Percentiles rank a stretch among this genome's conserved stretches.
phyloP scores from a whole-genome alignment of 495 filamentous ascomycete species.

The Aspergillus steynii region DNA sequence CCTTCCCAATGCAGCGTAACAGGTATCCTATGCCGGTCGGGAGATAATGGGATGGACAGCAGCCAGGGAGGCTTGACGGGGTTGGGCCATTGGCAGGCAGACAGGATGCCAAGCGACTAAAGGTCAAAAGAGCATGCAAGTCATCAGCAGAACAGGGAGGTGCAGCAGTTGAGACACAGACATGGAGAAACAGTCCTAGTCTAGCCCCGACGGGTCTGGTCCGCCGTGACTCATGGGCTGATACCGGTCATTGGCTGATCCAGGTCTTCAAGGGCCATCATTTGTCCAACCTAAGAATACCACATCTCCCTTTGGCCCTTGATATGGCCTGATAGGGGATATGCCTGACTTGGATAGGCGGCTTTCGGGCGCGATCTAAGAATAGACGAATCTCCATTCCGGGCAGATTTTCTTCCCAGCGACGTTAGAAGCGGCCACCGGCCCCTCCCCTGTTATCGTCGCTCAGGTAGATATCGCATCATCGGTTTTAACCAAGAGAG shows the following conservation, averaged over 20 bases:
- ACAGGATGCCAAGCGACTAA: constrained; percentile 13
- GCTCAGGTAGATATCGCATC: background rate
- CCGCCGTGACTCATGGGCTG: constrained; percentile 2
- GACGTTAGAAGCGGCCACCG: background rate
- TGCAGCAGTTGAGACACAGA: constrained; percentile 4
- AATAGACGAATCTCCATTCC: background rate
- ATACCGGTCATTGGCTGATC: background rate
- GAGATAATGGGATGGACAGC: constrained; percentile 2
- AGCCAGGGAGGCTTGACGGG: background rate
- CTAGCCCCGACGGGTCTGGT: background rate
- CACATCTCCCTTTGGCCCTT: background rate
- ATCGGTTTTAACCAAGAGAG: background rate
- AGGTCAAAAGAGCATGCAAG: constrained; percentile 19
- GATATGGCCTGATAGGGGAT: background rate
- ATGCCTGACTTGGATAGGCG: background rate
- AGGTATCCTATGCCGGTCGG: background rate
- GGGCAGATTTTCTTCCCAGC: background rate
- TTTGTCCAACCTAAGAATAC: constrained; percentile 3
- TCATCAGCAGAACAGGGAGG: constrained; percentile 21
- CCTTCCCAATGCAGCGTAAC: constrained; percentile 7
- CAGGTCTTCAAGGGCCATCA: background rate
- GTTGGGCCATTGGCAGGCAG: constrained; percentile 3
- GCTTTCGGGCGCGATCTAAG: background rate
- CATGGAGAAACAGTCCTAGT: constrained; percentile 3
- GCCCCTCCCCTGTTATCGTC: background rate